Conservation (phyloP, 2,329 filamentous ascomycete genomes). For the Paraphoma chrysanthemicola region DNA sequence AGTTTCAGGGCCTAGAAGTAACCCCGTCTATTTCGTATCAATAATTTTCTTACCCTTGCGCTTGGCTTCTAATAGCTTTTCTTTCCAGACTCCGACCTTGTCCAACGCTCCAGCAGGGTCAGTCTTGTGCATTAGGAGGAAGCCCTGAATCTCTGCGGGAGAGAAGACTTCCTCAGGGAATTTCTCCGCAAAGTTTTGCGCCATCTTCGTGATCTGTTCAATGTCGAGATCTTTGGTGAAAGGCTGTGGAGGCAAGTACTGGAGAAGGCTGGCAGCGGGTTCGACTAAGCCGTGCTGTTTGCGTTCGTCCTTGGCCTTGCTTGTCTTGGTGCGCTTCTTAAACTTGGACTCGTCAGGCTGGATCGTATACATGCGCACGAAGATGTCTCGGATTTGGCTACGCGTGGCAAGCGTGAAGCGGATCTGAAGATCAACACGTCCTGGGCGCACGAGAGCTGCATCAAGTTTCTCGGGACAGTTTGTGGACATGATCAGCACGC, state of each 20-base stretch:
- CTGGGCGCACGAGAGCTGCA: slow-evolving; percentile 75
- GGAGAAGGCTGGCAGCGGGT: slow-evolving; percentile 14
- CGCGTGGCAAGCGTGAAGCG: slow-evolving; percentile 60
- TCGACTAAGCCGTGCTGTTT: neutral
- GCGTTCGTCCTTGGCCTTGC: neutral
- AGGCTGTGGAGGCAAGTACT: neutral
- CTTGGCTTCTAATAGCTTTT: slow-evolving; percentile 42
- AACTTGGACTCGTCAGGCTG: neutral
- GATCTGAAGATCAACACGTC: slow-evolving; percentile 73
- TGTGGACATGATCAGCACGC: slow-evolving; percentile 82
- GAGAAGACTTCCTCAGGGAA: slow-evolving; percentile 58
- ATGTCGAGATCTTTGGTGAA: slow-evolving; percentile 13
- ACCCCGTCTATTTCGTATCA: neutral
- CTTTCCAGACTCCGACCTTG: slow-evolving; percentile 53
- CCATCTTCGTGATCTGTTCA: slow-evolving; percentile 49
- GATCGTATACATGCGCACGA: slow-evolving; percentile 48
- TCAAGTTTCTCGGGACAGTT: slow-evolving; percentile 78
- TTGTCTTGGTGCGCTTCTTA: neutral
- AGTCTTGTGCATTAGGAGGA: slow-evolving; percentile 59
- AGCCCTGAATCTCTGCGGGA: slow-evolving; percentile 62
- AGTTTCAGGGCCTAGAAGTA: neutral
- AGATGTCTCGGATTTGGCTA: slow-evolving; percentile 52
- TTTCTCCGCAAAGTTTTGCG: slow-evolving; percentile 53
- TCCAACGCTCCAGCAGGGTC: slow-evolving; percentile 55
- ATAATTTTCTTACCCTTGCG: slow-evolving; percentile 32